A percentile compares a stretch with the other conserved stretches of the same genome.
These are phyloP conservation scores for Spathaspora sp. DNA, from an alignment of 805 yeast species.

Conservation along the genomic window DNA sequence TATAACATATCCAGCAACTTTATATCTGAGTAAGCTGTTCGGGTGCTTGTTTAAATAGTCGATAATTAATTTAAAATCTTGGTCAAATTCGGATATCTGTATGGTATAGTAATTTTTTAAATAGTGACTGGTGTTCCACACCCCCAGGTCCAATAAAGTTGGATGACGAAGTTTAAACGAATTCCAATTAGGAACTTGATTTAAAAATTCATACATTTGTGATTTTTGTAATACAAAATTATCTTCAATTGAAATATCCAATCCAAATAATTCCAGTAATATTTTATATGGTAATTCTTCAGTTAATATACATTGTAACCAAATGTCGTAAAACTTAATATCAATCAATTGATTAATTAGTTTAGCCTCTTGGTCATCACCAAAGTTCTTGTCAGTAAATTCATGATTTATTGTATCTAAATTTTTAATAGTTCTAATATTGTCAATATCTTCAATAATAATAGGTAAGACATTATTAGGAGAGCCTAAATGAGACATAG, in stretches of 20 bases:
- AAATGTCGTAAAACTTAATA: constrained; percentile 41
- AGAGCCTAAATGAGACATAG: constrained; percentile 48
- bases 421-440: constrained; percentile 26
- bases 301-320: constrained; percentile 30
- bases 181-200: constrained; percentile 23
- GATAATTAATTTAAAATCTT: constrained; percentile 11
- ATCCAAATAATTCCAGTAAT: constrained; percentile 12
- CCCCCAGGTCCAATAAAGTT: constrained; percentile 13
- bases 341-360: constrained; percentile 44
- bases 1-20: constrained; percentile 17
- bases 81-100: constrained; percentile 10
- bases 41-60: constrained; percentile 3
- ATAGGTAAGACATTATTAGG: constrained; percentile 51
- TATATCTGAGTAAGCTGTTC: constrained; percentile 9
- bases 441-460: constrained; percentile 44
- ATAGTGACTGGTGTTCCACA: neutral
- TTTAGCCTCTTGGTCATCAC: constrained; percentile 7
- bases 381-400: constrained; percentile 3
- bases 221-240: neutral
- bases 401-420: constrained; percentile 7
- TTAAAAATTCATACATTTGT: constrained; percentile 13
- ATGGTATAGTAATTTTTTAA: constrained; percentile 3
- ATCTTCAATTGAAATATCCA: constrained; percentile 7
- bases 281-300: constrained; percentile 11
- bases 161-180: constrained; percentile 24